A percentile compares a stretch with the other conserved stretches of the same genome.
phyloP scores from a whole-genome alignment of 2,329 filamentous ascomycete species.

The Verticillium albo-atrum region DNA sequence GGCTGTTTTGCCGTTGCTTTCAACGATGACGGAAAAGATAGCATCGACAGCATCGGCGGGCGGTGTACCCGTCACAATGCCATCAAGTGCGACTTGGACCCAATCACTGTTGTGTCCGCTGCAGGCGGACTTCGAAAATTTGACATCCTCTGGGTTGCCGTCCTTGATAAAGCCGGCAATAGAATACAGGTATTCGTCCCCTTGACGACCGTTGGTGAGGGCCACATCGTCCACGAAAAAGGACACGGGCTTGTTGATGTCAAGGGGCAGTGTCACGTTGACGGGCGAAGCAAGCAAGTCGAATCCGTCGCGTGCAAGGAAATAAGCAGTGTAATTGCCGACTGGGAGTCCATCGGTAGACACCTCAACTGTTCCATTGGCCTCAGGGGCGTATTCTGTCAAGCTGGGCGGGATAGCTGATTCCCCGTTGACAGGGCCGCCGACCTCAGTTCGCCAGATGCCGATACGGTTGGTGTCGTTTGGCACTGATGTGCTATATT shows the following conservation, averaged over 20 bases:
- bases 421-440: constrained; percentile 25
- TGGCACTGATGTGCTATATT: constrained; percentile 23
- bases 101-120: constrained; percentile 18
- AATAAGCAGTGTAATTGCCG: constrained; percentile 29
- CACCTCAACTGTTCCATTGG: constrained; percentile 20
- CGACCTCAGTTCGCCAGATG: constrained; percentile 24
- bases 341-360: constrained; percentile 15
- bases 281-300: constrained; percentile 27
- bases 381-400: constrained; percentile 25
- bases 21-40: constrained; percentile 19
- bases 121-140: constrained; percentile 18
- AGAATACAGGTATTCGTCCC: constrained; percentile 23
- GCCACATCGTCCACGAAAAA: constrained; percentile 19
- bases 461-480: constrained; percentile 31
- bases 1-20: constrained; percentile 19
- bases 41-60: constrained; percentile 15
- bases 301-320: constrained; percentile 28
- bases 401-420: constrained; percentile 19
- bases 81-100: constrained; percentile 25
- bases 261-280: constrained; percentile 18
- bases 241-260: constrained; percentile 17
- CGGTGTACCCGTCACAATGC: constrained; percentile 26
- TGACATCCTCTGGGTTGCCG: constrained; percentile 15
- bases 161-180: constrained; percentile 26
- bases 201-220: constrained; percentile 29